These are phyloP conservation scores for Plantago ovata DNA, from an alignment of 257 asterid genomes.

Conservation along the genomic window DNA sequence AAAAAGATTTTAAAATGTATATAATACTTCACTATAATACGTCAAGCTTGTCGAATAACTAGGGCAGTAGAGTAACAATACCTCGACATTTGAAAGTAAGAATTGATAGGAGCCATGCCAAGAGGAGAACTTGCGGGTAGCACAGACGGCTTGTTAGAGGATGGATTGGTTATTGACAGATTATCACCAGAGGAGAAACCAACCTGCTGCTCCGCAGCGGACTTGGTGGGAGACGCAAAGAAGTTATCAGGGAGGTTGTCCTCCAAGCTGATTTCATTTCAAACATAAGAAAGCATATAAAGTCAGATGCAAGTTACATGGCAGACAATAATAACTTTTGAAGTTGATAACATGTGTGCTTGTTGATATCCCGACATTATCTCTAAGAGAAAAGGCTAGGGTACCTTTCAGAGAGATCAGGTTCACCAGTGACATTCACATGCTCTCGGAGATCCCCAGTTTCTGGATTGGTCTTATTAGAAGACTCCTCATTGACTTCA, in stretches of 20 bases:
- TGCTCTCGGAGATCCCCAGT: slow-evolving; percentile 33
- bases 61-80: slow-evolving; percentile 15
- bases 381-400: background rate
- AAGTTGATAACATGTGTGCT: no score
- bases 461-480: slow-evolving; percentile 14
- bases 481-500: slow-evolving; percentile 35
- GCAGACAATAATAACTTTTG: background rate
- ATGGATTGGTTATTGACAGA: slow-evolving; percentile 27
- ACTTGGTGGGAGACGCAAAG: slow-evolving; percentile 82
- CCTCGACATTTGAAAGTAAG: slow-evolving; percentile 78
- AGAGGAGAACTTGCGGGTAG: slow-evolving; percentile 44
- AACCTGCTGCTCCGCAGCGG: slow-evolving; percentile 38
- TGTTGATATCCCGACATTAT: background rate
- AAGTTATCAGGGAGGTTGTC: slow-evolving; percentile 81
- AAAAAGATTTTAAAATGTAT: no score
- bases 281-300: slow-evolving; percentile 8
- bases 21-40: no score
- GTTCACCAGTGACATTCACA: slow-evolving; percentile 27
- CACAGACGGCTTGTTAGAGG: slow-evolving; percentile 43
- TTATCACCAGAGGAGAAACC: slow-evolving; percentile 34
- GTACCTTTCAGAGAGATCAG: slow-evolving; percentile 57
- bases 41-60: no score
- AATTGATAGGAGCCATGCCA: slow-evolving; percentile 47
- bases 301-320: background rate
- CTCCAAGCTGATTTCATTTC: slow-evolving; percentile 55